Percentiles rank a stretch among this genome's conserved stretches.
Evolutionary conservation across 164 flowering plant genomes (phyloP).

Genomic region (Piper betle): DNA sequence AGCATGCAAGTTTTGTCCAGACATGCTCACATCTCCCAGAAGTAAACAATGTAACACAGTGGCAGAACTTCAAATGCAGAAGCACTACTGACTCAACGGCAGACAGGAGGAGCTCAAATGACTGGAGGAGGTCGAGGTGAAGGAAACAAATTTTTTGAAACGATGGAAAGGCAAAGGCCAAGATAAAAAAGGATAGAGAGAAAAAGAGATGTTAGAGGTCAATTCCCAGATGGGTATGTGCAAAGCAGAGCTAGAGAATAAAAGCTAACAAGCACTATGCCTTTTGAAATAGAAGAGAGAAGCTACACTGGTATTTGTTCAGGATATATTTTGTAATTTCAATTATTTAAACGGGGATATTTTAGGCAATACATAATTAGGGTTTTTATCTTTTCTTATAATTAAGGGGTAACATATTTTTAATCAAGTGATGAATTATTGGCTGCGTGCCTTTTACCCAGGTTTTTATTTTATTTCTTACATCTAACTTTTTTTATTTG

Average conservation of each 20-base stretch:
- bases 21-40: slow-evolving; percentile 30
- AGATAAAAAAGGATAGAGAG: neutral
- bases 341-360: too few species aligned
- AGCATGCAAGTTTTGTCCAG: slow-evolving; percentile 97
- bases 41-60: neutral
- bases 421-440: too few species aligned
- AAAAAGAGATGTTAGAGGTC: neutral
- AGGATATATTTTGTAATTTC: too few species aligned
- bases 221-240: neutral
- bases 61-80: neutral
- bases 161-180: too few species aligned
- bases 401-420: too few species aligned
- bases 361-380: too few species aligned
- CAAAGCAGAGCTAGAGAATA: neutral
- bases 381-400: too few species aligned
- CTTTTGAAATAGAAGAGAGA: neutral
- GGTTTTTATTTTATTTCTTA: too few species aligned
- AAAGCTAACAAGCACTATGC: neutral
- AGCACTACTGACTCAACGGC: neutral
- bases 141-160: neutral
- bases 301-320: neutral
- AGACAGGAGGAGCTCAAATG: neutral
- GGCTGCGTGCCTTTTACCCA: too few species aligned
- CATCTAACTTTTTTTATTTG: too few species aligned
- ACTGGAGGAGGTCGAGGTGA: neutral